phyloP scores from a whole-genome alignment of 2,329 filamentous ascomycete species.

The Pseudogymnoascus sp. region DNA sequence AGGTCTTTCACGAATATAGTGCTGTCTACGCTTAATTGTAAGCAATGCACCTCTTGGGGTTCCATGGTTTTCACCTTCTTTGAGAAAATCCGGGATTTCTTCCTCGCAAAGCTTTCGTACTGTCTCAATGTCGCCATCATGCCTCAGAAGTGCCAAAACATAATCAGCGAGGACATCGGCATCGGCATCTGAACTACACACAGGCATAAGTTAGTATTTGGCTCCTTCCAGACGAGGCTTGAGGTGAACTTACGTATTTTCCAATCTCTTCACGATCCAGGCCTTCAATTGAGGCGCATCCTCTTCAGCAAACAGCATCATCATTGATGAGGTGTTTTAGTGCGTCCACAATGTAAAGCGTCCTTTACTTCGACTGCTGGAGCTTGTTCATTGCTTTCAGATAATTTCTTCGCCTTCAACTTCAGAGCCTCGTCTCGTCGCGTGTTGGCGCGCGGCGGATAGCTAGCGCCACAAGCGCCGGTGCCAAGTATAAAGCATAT shows the following conservation, averaged over 20 bases:
- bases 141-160: constrained; percentile 66
- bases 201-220: constrained; percentile 9
- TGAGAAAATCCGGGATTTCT: constrained; percentile 67
- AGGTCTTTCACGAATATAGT: constrained; percentile 61
- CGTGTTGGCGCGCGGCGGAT: constrained; percentile 2
- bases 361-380: not conserved
- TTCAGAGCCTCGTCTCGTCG: constrained; percentile 4
- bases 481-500: not conserved
- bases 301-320: constrained; percentile 54
- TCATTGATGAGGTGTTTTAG: constrained; percentile 13
- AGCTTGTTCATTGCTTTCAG: not conserved
- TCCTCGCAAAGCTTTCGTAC: constrained; percentile 60
- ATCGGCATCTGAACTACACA: constrained; percentile 65
- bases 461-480: constrained; percentile 3
- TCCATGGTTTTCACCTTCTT: constrained; percentile 42
- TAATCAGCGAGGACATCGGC: constrained; percentile 77
- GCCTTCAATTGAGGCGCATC: constrained; percentile 58
- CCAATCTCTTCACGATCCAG: constrained; percentile 70
- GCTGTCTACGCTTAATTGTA: constrained; percentile 38
- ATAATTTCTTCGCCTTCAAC: constrained; percentile 4
- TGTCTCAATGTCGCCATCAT: constrained; percentile 55
- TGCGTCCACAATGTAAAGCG: not conserved
- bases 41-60: not conserved
- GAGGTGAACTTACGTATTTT: constrained; percentile 54
- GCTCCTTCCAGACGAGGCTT: constrained; percentile 8